Evolutionary conservation across 2,329 filamentous ascomycete genomes (phyloP).

Genomic region (Biscogniauxia sp.): DNA sequence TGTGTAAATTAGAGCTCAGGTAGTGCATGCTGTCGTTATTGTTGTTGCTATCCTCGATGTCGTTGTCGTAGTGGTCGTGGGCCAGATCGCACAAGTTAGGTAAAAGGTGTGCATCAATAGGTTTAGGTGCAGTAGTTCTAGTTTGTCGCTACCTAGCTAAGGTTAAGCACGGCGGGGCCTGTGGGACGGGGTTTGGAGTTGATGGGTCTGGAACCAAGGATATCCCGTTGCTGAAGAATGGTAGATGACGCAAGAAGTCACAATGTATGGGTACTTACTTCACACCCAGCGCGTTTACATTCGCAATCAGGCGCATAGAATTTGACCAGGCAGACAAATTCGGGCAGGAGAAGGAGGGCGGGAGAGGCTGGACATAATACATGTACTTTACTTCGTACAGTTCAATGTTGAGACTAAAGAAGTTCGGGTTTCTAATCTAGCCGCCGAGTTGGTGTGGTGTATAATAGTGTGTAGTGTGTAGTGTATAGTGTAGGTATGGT

Average conservation of each 20-base stretch:
- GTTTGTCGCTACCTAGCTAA: background rate
- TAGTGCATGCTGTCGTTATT: conserved; percentile 19
- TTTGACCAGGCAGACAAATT: conserved; percentile 12
- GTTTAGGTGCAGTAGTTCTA: no score
- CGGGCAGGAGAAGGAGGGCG: conserved; percentile 14
- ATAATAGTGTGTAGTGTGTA: background rate
- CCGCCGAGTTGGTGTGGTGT: no score
- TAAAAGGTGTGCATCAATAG: background rate
- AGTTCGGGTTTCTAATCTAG: background rate
- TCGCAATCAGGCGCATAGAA: conserved; percentile 21
- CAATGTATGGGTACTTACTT: conserved; percentile 8
- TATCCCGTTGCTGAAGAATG: background rate
- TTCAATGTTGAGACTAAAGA: background rate
- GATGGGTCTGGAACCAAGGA: conserved; percentile 5
- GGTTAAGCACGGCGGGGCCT: background rate
- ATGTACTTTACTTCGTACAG: no score
- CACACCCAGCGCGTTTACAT: conserved; percentile 25
- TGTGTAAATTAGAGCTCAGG: conserved; percentile 4
- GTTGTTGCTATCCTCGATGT: no score
- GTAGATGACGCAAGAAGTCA: conserved; percentile 17
- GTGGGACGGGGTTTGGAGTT: background rate
- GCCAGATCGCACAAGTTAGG: background rate
- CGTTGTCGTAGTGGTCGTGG: background rate
- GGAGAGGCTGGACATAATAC: background rate
- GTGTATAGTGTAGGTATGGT: background rate